phyloP scores from a whole-genome alignment of 805 yeast genomes.

The Metschnikowia aberdeeniae region DNA sequence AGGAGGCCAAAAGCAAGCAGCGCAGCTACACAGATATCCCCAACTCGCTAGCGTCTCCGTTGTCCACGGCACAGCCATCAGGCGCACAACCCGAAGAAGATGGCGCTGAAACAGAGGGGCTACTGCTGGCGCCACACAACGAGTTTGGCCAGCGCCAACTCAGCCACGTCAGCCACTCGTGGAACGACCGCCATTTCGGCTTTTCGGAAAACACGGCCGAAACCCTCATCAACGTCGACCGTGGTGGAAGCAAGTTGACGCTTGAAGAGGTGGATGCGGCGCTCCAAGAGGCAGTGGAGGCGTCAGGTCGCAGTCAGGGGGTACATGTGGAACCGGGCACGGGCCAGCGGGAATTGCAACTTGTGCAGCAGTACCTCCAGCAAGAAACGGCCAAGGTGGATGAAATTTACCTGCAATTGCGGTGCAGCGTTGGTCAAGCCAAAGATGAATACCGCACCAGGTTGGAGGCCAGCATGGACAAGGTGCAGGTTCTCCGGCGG shows the following conservation, averaged over 20 bases:
- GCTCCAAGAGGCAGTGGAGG: slow-evolving; percentile 2
- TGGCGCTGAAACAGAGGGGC: neutral
- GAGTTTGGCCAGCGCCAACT: neutral
- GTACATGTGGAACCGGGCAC: neutral
- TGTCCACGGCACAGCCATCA: neutral
- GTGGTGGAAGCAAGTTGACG: neutral
- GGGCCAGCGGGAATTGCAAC: slow-evolving; percentile 13
- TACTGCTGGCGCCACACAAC: neutral
- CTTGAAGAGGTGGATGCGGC: slow-evolving; percentile 6
- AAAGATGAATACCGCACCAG: slow-evolving; percentile 22
- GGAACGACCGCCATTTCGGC: slow-evolving; percentile 6
- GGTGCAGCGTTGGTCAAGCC: slow-evolving; percentile 16
- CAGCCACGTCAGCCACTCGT: neutral
- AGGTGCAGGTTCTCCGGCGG: slow-evolving; percentile 25
- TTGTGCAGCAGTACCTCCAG: slow-evolving; percentile 18
- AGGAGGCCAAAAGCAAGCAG: slow-evolving; percentile 16
- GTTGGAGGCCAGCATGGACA: slow-evolving; percentile 24
- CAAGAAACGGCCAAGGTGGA: slow-evolving; percentile 18
- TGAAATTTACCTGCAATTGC: slow-evolving; percentile 19
- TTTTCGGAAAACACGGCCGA: neutral
- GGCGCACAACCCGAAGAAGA: neutral
- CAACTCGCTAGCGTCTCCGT: neutral
- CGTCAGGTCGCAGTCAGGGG: slow-evolving; percentile 2
- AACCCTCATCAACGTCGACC: slow-evolving; percentile 3
- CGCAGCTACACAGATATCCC: slow-evolving; percentile 3